Evolutionary conservation across 1,284 basidiomycete species (phyloP), one percentile per base, ranked within the genome.

Genomic region (Termitomyces sp.): DNA sequence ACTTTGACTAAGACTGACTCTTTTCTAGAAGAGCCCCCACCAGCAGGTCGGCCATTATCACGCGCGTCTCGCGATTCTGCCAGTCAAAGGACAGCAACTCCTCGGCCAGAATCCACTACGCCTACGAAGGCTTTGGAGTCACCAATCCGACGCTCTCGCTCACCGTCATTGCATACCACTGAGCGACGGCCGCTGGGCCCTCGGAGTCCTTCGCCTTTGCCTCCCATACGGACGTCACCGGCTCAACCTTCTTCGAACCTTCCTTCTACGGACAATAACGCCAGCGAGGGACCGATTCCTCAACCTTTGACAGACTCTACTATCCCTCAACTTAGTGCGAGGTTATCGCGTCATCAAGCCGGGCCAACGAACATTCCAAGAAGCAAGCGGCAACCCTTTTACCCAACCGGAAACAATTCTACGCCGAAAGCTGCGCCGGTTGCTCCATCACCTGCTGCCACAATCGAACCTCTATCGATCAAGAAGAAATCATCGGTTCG

Each of bases 401-500:
- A 77, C 50, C 76, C 77, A 3, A 73, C 72, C 17, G 72, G 66
- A 44, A 80, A 79, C 63, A 70, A 82, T 40, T 66, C 71, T 30
- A 81, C 77, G 0, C 80, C 81, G 6, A 82, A 74, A 62, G 65
- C 70, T 30, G 53, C 62, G 43, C 64, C 65, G 31, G 64, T 66
- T 28, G 62, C 66, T 30, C 52, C 64, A 17, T 53, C 65, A 17
- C 57, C 67, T 47, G 59, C 68, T 45, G 61, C 72, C 13, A 68
- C 64, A 12, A 71, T 89, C 28, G 87, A 88, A 63, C 89, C 89
- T 8, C 72, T 92, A 53, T 86, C 84, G 1, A 90, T 92, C 65
- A 89, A 86, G 74, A 90, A 92, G 73, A 90, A 89, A 69, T 72
- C 78, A 3, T 86, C 85, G 4, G 73, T 79, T 38, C 77, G 79